A percentile compares a stretch with the other conserved stretches of the same genome.
Conservation (phyloP, 352 stramenopile genomes). For the Phytopythium aichiense region DNA sequence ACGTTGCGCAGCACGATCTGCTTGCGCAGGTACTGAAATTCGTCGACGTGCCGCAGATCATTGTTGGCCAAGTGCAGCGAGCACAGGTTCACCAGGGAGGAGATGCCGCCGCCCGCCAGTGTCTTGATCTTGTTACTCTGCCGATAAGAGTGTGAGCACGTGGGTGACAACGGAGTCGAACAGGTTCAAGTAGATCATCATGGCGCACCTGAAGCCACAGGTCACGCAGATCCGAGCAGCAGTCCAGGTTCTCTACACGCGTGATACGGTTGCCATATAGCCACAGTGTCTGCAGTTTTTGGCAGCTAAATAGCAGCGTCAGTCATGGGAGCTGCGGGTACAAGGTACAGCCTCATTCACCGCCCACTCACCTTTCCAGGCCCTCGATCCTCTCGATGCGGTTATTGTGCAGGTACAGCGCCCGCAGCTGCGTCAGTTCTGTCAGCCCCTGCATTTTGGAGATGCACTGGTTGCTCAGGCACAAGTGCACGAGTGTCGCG, state of each 20-base stretch:
- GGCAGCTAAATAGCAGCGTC: conserved; percentile 24
- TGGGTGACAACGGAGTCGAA: not conserved
- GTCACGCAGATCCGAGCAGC: conserved; percentile 70
- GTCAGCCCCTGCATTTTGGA: conserved; percentile 45
- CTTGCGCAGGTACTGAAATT: conserved; percentile 58
- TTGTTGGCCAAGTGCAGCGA: conserved; percentile 76
- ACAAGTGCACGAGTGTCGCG: conserved; percentile 70
- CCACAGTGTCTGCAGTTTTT: conserved; percentile 74
- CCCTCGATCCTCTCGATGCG: conserved; percentile 73
- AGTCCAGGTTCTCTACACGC: conserved; percentile 52
- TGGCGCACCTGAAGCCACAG: conserved; percentile 67
- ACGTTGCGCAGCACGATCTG: conserved; percentile 56
- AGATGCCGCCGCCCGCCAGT: conserved; percentile 41
- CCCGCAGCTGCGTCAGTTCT: conserved; percentile 52
- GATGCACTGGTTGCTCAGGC: conserved; percentile 69
- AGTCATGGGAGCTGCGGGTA: not conserved
- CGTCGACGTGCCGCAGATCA: conserved; percentile 56
- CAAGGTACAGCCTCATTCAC: not conserved
- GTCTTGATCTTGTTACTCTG: conserved; percentile 66
- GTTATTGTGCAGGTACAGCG: conserved; percentile 83
- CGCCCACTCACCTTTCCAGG: conserved; percentile 33
- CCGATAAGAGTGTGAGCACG: not conserved
- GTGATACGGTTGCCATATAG: conserved; percentile 68
- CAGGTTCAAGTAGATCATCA: not conserved
- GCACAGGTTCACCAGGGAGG: conserved; percentile 66